A percentile compares a stretch with the other conserved stretches of the same genome.
Conservation (phyloP, 208 protist genomes). For the Crithidia brevicula region DNA sequence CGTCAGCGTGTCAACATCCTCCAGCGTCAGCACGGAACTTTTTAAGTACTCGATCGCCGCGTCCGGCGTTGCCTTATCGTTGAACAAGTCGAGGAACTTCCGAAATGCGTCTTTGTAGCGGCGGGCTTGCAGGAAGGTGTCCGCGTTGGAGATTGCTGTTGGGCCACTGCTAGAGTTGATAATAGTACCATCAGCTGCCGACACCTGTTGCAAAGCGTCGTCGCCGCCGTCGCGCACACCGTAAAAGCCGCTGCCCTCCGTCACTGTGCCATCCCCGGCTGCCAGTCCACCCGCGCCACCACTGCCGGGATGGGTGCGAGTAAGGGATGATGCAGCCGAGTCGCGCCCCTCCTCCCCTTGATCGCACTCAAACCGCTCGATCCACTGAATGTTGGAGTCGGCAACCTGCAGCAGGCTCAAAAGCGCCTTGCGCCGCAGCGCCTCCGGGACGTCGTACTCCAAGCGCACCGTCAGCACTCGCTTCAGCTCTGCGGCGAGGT, state of each 20-base stretch:
- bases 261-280: background rate
- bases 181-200: too few relatives aligned
- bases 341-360: slow-evolving; percentile 19
- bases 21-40: slow-evolving; percentile 33
- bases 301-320: background rate
- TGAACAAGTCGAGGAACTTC: slow-evolving; percentile 77
- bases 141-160: slow-evolving; percentile 22
- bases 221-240: too few relatives aligned
- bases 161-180: too few relatives aligned
- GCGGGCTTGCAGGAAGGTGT: slow-evolving; percentile 52
- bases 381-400: slow-evolving; percentile 86
- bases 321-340: background rate
- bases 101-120: slow-evolving; percentile 75
- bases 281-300: background rate
- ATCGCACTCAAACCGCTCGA: slow-evolving; percentile 81
- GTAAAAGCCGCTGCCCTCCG: background rate
- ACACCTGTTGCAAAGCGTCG: too few relatives aligned
- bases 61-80: slow-evolving; percentile 50
- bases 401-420: slow-evolving; percentile 69
- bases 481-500: slow-evolving; percentile 35
- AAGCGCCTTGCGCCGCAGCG: slow-evolving; percentile 63
- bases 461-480: slow-evolving; percentile 44
- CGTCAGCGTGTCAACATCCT: background rate
- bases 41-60: slow-evolving; percentile 68
- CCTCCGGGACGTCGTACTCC: slow-evolving; percentile 57